phyloP scores from a whole-genome alignment of 2,329 filamentous ascomycete species.

The Tolypocladium tropicale region DNA sequence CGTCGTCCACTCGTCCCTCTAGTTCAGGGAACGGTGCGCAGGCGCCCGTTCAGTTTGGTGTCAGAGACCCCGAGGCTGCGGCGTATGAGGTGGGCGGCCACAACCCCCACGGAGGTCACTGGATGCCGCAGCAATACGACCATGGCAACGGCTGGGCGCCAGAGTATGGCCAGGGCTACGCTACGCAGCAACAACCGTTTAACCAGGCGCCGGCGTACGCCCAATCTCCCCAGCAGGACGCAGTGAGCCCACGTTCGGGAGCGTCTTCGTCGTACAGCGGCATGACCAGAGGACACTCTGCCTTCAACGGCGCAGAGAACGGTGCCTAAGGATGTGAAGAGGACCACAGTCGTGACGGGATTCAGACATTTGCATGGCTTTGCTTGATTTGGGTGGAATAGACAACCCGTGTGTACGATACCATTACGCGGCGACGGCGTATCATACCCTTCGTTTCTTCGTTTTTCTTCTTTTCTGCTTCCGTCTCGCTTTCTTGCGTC shows the following conservation, averaged over 20 bases:
- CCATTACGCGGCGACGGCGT: background rate
- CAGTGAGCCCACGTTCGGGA: slow-evolving; percentile 2
- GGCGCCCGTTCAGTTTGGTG: background rate
- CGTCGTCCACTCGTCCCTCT: slow-evolving; percentile 6
- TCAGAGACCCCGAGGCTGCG: background rate
- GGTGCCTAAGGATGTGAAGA: background rate
- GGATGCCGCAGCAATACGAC: background rate
- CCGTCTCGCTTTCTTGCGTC: background rate
- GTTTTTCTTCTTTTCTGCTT: background rate
- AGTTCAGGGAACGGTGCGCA: slow-evolving; percentile 8
- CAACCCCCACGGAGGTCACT: background rate
- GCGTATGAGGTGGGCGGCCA: slow-evolving; percentile 3
- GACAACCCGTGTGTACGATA: background rate
- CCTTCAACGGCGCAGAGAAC: background rate
- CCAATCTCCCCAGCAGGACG: background rate
- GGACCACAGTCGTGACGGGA: background rate
- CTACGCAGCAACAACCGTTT: background rate
- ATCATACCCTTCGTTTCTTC: background rate
- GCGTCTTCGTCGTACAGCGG: background rate
- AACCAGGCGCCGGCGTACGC: background rate
- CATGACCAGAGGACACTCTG: background rate
- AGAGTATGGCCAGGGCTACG: background rate
- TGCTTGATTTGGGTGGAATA: no score
- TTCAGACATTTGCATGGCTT: background rate
- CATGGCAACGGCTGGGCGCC: slow-evolving; percentile 1